Percentiles rank a stretch among this genome's conserved stretches.
Evolutionary conservation across 2,329 filamentous ascomycete genomes (phyloP).

Genomic region (Cercospora sesami): DNA sequence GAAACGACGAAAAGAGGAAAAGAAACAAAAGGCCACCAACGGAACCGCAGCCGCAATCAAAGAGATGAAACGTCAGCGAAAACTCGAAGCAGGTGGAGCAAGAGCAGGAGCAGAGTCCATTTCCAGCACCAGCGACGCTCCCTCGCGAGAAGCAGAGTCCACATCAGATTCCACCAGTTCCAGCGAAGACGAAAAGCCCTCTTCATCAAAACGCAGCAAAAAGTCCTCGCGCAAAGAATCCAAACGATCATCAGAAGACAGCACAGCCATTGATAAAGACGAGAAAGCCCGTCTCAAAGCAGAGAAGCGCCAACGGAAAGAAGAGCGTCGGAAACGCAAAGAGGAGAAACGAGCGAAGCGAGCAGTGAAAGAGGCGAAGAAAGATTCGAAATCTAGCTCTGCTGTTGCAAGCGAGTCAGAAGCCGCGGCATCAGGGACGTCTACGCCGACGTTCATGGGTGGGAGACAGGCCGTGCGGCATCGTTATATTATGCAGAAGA

Average conservation of each 20-base stretch:
- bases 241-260: slow-evolving; percentile 15
- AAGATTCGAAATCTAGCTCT: slow-evolving; percentile 29
- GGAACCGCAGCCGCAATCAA: slow-evolving; percentile 13
- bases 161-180: slow-evolving; percentile 4
- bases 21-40: slow-evolving; percentile 26
- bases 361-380: slow-evolving; percentile 48
- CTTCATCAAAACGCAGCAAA: slow-evolving; percentile 40
- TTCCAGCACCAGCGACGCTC: not conserved
- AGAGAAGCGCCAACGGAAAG: slow-evolving; percentile 50
- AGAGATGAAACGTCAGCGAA: slow-evolving; percentile 32
- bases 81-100: slow-evolving; percentile 15
- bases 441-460: slow-evolving; percentile 34
- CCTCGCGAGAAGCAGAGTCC: slow-evolving; percentile 5
- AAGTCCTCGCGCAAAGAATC: slow-evolving; percentile 25
- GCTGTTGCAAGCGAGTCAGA: slow-evolving; percentile 26
- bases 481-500: slow-evolving; percentile 85
- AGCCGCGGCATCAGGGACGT: slow-evolving; percentile 28
- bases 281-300: slow-evolving; percentile 43
- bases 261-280: not conserved
- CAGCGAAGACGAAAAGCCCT: slow-evolving; percentile 23
- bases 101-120: not conserved
- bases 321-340: slow-evolving; percentile 51
- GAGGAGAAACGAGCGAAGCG: slow-evolving; percentile 52
- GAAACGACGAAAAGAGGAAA: slow-evolving; percentile 41
- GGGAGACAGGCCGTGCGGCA: slow-evolving; percentile 71